Conservation (phyloP, 2,329 filamentous ascomycete species). For the Sclerotinia sclerotiorum region DNA sequence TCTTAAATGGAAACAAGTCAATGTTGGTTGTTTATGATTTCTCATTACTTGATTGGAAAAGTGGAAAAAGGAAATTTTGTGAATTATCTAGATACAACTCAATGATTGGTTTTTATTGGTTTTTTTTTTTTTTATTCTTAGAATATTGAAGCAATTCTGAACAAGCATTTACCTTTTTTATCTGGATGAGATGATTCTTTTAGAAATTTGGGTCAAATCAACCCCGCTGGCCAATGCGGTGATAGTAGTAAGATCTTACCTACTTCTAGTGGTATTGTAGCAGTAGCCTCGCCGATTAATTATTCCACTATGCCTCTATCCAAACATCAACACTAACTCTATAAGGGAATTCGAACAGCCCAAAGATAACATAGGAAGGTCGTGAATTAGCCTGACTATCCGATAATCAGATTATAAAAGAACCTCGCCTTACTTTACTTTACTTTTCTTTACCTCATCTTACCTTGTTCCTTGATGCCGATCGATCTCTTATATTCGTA, state of each 20-base stretch:
- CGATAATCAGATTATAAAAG: background rate
- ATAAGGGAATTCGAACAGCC: too few relatives aligned
- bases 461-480: background rate
- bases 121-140: background rate
- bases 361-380: background rate
- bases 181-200: background rate
- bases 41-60: background rate
- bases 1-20: background rate
- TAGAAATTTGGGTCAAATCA: background rate
- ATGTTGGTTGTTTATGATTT: background rate
- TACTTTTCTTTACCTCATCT: background rate
- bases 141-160: background rate
- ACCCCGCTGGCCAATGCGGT: background rate
- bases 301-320: background rate
- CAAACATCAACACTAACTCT: background rate
- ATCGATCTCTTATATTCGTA: background rate
- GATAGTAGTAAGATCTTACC: background rate
- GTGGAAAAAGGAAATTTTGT: background rate
- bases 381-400: background rate
- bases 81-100: background rate
- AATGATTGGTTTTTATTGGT: too few relatives aligned
- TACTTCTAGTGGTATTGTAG: too few relatives aligned
- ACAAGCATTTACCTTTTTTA: background rate
- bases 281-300: slow-evolving; percentile 4
- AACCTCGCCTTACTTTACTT: too few relatives aligned